These are phyloP conservation scores for Sporobolomyces pararoseus DNA, from an alignment of 768 basidiomycete species.

Conservation along the genomic window DNA sequence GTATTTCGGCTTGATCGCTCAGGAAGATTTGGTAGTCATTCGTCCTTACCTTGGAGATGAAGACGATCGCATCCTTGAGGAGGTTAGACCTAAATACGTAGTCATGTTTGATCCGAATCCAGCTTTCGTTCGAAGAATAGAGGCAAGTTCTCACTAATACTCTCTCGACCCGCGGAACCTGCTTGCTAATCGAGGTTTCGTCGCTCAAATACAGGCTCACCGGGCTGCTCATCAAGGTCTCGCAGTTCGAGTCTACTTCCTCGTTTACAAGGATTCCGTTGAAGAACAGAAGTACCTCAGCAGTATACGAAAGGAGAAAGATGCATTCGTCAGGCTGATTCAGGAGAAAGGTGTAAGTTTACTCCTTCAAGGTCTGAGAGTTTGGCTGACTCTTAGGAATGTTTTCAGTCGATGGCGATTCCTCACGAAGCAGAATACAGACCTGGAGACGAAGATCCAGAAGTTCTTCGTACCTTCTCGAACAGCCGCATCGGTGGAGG, in stretches of 20 bases:
- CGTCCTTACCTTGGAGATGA: conserved; percentile 86
- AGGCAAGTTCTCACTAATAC: conserved; percentile 59
- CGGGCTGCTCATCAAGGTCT: conserved; percentile 76
- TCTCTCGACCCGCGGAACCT: neutral
- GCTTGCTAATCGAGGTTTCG: neutral
- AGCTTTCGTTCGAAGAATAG: conserved; percentile 85
- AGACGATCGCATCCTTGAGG: conserved; percentile 80
- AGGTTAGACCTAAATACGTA: conserved; percentile 84
- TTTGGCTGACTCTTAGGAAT: neutral
- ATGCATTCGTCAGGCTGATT: conserved; percentile 86
- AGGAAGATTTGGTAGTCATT: conserved; percentile 76
- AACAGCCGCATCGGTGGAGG: conserved; percentile 79
- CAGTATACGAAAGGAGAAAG: conserved; percentile 82
- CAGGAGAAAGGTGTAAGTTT: conserved; percentile 77
- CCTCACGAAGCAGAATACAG: conserved; percentile 58
- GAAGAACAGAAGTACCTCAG: conserved; percentile 95
- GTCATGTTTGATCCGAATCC: conserved; percentile 94
- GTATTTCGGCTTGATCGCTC: conserved; percentile 71
- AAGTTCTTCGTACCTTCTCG: conserved; percentile 66
- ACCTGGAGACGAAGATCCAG: conserved; percentile 48
- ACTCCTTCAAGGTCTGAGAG: neutral
- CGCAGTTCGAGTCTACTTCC: conserved; percentile 84
- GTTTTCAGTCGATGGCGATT: conserved; percentile 74
- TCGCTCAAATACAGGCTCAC: conserved; percentile 63
- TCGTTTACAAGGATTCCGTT: conserved; percentile 86